Percentiles rank a stretch among this genome's conserved stretches.
phyloP scores from a whole-genome alignment of 305 asterid species.

The Stenogyne calaminthoides region DNA sequence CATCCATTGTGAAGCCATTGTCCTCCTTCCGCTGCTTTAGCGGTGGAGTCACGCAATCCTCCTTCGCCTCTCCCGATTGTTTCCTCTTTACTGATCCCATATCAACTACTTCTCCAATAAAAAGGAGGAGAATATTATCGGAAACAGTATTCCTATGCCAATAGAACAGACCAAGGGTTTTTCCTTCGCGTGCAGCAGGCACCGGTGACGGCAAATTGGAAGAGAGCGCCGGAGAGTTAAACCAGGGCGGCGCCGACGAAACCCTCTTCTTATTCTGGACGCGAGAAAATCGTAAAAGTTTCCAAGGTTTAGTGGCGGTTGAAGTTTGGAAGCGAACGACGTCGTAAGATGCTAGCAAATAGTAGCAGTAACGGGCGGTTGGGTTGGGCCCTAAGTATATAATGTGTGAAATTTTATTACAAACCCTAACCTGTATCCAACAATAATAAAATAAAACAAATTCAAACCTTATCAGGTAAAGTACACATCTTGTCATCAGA shows the following conservation, averaged over 20 bases:
- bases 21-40: conserved; percentile 52
- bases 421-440: neutral
- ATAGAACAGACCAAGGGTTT: neutral
- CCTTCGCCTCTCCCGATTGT: conserved; percentile 46
- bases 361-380: neutral
- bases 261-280: neutral
- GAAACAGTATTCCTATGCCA: neutral
- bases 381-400: neutral
- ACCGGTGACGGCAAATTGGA: neutral
- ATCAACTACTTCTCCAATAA: conserved; percentile 11
- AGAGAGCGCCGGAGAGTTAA: neutral
- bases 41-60: conserved; percentile 45
- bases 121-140: neutral
- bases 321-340: neutral
- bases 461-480: too few species aligned
- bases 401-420: neutral
- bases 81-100: conserved; percentile 87
- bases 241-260: conserved; percentile 18
- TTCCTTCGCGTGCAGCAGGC: neutral
- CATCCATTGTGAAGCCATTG: conserved; percentile 43
- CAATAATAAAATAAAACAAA: too few species aligned
- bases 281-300: neutral
- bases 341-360: neutral
- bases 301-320: neutral
- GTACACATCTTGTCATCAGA: too few species aligned